Percentiles rank a stretch among this genome's conserved stretches.
Conservation (phyloP, 305 asterid genomes). For the Withania somnifera region DNA sequence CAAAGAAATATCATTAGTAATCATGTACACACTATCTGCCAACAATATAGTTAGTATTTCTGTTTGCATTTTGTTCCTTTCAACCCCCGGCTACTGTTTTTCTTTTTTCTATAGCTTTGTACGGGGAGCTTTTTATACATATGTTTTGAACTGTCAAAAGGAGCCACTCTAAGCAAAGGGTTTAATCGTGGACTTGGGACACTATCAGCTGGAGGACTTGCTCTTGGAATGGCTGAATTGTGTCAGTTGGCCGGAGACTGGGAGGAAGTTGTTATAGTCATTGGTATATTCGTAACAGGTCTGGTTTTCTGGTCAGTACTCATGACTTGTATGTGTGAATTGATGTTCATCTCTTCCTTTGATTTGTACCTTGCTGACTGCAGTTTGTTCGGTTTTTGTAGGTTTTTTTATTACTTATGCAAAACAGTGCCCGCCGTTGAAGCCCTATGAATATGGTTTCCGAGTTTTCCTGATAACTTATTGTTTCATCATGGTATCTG, state of each 20-base stretch:
- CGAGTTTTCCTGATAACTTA: conserved; percentile 69
- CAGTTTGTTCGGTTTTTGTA: background rate
- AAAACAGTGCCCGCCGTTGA: conserved; percentile 62
- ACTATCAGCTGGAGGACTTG: conserved; percentile 78
- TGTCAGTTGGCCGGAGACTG: conserved; percentile 38
- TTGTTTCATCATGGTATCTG: conserved; percentile 61
- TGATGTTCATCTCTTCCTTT: background rate
- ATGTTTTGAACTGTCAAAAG: conserved; percentile 15
- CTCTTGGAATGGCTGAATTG: conserved; percentile 65
- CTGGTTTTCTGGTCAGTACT: conserved; percentile 16
- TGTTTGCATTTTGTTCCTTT: background rate
- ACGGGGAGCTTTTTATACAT: background rate
- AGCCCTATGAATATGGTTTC: conserved; percentile 68
- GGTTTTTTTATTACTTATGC: conserved; percentile 29
- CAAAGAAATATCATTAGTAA: background rate
- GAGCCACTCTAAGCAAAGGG: conserved; percentile 86
- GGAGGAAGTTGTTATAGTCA: conserved; percentile 23
- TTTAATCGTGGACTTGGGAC: conserved; percentile 91
- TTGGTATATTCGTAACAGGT: conserved; percentile 34
- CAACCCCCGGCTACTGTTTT: background rate
- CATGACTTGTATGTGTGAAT: background rate
- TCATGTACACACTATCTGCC: background rate
- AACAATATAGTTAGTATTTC: background rate
- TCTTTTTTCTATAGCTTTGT: background rate
- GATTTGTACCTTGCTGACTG: conserved; percentile 22